Evolutionary conservation across 2,329 filamentous ascomycete genomes (phyloP).

Genomic region (Cercospora sp.): DNA sequence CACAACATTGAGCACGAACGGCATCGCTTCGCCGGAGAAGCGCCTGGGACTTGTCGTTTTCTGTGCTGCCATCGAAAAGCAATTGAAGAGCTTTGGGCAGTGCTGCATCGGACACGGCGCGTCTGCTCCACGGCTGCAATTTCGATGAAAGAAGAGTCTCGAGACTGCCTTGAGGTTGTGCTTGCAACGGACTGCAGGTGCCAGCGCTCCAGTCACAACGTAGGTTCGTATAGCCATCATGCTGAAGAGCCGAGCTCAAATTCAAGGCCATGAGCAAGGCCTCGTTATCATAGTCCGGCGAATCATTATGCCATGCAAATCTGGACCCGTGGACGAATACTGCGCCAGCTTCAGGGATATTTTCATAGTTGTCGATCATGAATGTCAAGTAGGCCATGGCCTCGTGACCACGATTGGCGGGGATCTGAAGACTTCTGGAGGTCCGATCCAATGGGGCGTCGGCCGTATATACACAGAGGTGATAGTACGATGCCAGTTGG

Average conservation of each 20-base stretch:
- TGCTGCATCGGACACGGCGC: slow-evolving; percentile 32
- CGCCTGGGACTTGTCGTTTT: slow-evolving; percentile 30
- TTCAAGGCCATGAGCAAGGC: slow-evolving; percentile 44
- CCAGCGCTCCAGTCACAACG: slow-evolving; percentile 54
- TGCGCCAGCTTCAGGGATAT: slow-evolving; percentile 54
- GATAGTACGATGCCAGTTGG: slow-evolving; percentile 42
- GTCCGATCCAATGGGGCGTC: slow-evolving; percentile 37
- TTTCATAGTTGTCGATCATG: slow-evolving; percentile 60
- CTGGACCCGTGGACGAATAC: slow-evolving; percentile 62
- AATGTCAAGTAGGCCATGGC: slow-evolving; percentile 62
- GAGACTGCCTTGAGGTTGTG: slow-evolving; percentile 42
- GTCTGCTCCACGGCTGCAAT: slow-evolving; percentile 46
- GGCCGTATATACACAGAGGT: slow-evolving; percentile 49
- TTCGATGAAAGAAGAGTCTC: slow-evolving; percentile 43
- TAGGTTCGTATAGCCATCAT: slow-evolving; percentile 50
- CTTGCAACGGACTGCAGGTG: slow-evolving; percentile 40
- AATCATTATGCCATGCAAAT: slow-evolving; percentile 58
- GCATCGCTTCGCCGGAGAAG: slow-evolving; percentile 44
- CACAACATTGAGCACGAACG: slow-evolving; percentile 49
- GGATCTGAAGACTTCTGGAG: slow-evolving; percentile 43
- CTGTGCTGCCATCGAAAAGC: slow-evolving; percentile 33
- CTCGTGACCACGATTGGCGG: slow-evolving; percentile 60
- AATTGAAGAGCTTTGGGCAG: slow-evolving; percentile 23
- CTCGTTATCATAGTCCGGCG: slow-evolving; percentile 46
- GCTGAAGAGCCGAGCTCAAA: slow-evolving; percentile 41